Conservation (phyloP, 2,329 filamentous ascomycete genomes). For the Pseudocercospora macadamiae region DNA sequence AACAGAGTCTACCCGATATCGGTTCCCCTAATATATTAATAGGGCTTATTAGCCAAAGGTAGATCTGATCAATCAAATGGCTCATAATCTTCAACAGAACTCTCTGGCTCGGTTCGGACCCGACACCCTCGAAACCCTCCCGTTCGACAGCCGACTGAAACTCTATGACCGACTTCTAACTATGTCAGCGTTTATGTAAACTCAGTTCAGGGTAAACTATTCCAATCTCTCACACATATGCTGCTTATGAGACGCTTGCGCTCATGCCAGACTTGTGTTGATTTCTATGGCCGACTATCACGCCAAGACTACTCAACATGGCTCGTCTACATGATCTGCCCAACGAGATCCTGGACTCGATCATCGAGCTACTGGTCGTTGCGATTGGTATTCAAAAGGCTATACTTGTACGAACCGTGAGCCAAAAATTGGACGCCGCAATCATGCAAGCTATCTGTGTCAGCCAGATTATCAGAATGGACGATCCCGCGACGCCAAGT, state of each 20-base stretch:
- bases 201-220: no score
- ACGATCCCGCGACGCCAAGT: slow-evolving; percentile 5
- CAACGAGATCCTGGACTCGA: background rate
- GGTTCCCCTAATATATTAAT: background rate
- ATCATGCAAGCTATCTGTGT: slow-evolving; percentile 13
- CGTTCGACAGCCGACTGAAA: no score
- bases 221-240: no score
- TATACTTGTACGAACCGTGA: slow-evolving; percentile 5
- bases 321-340: background rate
- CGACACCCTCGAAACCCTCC: no score
- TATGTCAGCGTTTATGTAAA: no score
- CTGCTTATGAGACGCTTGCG: no score
- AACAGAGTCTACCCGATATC: background rate
- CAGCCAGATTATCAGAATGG: slow-evolving; percentile 4
- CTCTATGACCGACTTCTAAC: no score
- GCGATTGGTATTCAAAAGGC: slow-evolving; percentile 13
- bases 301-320: no score
- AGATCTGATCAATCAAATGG: background rate
- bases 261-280: no score
- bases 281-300: no score
- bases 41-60: background rate
- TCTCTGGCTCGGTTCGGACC: no score
- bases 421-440: slow-evolving; percentile 7
- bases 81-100: background rate
- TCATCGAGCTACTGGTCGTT: slow-evolving; percentile 7